Base-by-base conservation (phyloP, 768 basidiomycete genomes). In the Porphyrellus cyaneotinctus region DNA sequence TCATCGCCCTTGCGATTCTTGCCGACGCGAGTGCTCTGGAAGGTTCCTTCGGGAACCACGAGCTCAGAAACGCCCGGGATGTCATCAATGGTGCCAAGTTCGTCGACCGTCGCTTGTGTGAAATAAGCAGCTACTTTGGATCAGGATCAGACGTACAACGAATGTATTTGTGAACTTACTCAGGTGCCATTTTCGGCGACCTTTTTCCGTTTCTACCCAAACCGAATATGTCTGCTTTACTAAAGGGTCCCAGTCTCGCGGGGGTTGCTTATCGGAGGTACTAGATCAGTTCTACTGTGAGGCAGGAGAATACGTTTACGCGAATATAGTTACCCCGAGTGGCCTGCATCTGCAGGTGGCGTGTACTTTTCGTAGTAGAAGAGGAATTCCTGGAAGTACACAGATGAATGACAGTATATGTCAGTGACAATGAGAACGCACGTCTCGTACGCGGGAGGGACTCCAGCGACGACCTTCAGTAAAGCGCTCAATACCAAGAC, bases 191-290 rank as follows among this genome's bases (percentile, higher is more conserved):
- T 91, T 91, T 43, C 84, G 77, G 50, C 74, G 74, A 37, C 87
- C 84, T 58, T 78, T 79, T 31, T 77, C 78, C 6, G 83, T 82
- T 50, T 81, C 75, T 30, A 85, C 81, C 82, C 82, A 88, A 35
- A 87, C 88, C 0, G 88, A 90, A 65, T 90, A 91, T 0, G 89
- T 91, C 67, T 90, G 89, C 66, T 91, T 91, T 49, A 91, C 83
- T 38, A 89, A 75, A 10, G 78, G 80, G 60, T 87, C 82, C 82
- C 82, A 84, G 52, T 79, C 79, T 46, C 78, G 74, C 1, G 80
- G 78, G 15, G 82, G 80, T 51, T 76, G 77, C 57, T 74, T 80
- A 54, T 80, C 77, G 33, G 73, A 67, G 12, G 63, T 43, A 35
- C 74, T 78, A 46, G 32, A 59, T 56, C 18, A 17, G 41, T 39